Evolutionary conservation across 805 yeast genomes (phyloP), one percentile per base, ranked within the genome.

Genomic region (Hemisphaericaspora nanyangensis): DNA sequence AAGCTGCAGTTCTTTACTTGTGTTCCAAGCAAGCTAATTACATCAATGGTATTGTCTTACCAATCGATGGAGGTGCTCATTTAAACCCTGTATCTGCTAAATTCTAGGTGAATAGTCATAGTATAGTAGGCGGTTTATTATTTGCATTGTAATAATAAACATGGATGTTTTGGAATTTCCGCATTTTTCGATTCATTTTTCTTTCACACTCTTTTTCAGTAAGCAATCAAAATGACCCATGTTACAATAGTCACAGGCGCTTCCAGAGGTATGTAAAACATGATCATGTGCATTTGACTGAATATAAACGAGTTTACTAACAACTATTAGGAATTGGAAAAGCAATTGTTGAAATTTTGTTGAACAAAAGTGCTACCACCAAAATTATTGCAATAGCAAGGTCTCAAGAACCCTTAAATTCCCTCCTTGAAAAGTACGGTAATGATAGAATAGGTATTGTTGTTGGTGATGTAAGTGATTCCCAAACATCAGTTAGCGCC

Each of bases 371-470:
- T 11, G 56, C 75, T 1, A 36, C 39, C 16, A 52, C 61, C 35
- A 65, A 67, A 28, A 76, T 85, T 5, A 74, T 85, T 10, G 88
- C 88, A 0, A 76, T 87, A 20, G 90, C 96, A 0, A 76, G 97
- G 50, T 68, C 85, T 4, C 70, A 65, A 32, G 65, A 60, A 0
- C 67, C 72, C 1, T 55, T 86, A 41, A 52, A 62, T 17, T 56
- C 63, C 26, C 56, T 81, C 36, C 68, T 64, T 17, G 49, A 50
- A 10, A 47, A 69, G 32, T 75, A 64, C 49, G 83, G 82, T 0
- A 52, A 54, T 15, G 72, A 66, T 12, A 57, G 77, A 40, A 79
- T 82, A 5, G 70, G 59, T 3, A 63, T 70, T 8, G 67, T 81
- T 35, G 63, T 61, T 3, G 89, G 86, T 0, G 93, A 87, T 54